Conservation (phyloP, 2,329 filamentous ascomycete genomes). For the Didymellaceae sp. region DNA sequence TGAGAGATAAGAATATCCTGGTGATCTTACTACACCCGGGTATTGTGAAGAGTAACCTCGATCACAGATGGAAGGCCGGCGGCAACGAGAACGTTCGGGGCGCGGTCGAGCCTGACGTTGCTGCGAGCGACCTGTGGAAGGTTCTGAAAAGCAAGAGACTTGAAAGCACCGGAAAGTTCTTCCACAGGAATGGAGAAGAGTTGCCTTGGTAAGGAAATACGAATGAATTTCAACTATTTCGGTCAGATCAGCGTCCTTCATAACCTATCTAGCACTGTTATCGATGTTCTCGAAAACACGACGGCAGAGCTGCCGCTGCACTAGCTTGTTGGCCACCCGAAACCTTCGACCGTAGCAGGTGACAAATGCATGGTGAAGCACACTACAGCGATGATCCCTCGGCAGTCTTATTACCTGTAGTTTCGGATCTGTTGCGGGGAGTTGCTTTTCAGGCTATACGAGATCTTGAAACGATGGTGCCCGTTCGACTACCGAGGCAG, state of each 20-base stretch:
- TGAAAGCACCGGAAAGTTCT: constrained; percentile 53
- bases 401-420: not conserved
- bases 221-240: not conserved
- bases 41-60: constrained; percentile 46
- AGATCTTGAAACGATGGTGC: constrained; percentile 9
- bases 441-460: constrained; percentile 1
- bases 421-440: constrained; percentile 3
- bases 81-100: constrained; percentile 34
- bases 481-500: constrained; percentile 5
- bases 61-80: constrained; percentile 34
- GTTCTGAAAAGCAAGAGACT: constrained; percentile 50
- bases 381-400: constrained; percentile 1
- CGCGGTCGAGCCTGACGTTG: constrained; percentile 54
- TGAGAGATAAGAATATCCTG: constrained; percentile 48
- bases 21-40: constrained; percentile 55
- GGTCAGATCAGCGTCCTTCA: not conserved
- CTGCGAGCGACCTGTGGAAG: constrained; percentile 53
- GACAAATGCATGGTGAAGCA: not conserved
- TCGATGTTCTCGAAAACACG: not conserved
- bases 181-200: constrained; percentile 54
- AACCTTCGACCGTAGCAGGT: not conserved
- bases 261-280: not conserved
- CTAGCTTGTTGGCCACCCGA: not conserved
- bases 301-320: not conserved
- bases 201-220: constrained; percentile 50